Evolutionary conservation across 2,329 filamentous ascomycete species (phyloP).

Genomic region (Cercospora beticola): DNA sequence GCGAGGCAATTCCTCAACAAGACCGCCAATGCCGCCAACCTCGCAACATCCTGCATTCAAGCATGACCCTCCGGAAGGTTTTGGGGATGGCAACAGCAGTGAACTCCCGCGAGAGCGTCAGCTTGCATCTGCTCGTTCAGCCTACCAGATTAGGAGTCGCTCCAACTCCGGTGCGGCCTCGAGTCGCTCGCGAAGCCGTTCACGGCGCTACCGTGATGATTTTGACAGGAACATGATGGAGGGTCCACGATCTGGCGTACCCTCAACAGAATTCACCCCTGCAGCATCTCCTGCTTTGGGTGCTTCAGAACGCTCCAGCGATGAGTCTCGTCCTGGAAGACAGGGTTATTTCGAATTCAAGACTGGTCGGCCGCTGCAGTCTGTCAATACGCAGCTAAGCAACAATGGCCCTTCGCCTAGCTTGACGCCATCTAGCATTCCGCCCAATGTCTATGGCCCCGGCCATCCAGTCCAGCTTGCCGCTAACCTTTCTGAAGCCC

Average conservation of each 20-base stretch:
- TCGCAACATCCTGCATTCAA: slow-evolving; percentile 30
- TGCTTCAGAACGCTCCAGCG: slow-evolving; percentile 17
- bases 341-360: slow-evolving; percentile 34
- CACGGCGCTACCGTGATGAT: slow-evolving; percentile 53
- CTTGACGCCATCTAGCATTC: slow-evolving; percentile 23
- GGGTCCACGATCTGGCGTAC: slow-evolving; percentile 40
- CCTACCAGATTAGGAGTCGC: slow-evolving; percentile 44
- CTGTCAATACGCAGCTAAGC: slow-evolving; percentile 6
- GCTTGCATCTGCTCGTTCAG: slow-evolving; percentile 22
- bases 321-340: slow-evolving; percentile 15
- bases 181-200: slow-evolving; percentile 55
- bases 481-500: slow-evolving; percentile 51
- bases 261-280: slow-evolving; percentile 24
- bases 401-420: slow-evolving; percentile 12
- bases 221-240: slow-evolving; percentile 52
- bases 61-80: slow-evolving; percentile 18
- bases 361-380: slow-evolving; percentile 8
- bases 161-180: slow-evolving; percentile 56
- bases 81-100: slow-evolving; percentile 9
- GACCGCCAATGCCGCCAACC: slow-evolving; percentile 24
- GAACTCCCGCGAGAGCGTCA: slow-evolving; percentile 19
- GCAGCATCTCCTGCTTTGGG: slow-evolving; percentile 24
- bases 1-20: slow-evolving; percentile 29
- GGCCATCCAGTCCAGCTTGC: slow-evolving; percentile 22
- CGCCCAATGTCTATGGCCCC: slow-evolving; percentile 27